Base-by-base conservation (phyloP, 257 asterid species). In the Scutellaria minor region DNA sequence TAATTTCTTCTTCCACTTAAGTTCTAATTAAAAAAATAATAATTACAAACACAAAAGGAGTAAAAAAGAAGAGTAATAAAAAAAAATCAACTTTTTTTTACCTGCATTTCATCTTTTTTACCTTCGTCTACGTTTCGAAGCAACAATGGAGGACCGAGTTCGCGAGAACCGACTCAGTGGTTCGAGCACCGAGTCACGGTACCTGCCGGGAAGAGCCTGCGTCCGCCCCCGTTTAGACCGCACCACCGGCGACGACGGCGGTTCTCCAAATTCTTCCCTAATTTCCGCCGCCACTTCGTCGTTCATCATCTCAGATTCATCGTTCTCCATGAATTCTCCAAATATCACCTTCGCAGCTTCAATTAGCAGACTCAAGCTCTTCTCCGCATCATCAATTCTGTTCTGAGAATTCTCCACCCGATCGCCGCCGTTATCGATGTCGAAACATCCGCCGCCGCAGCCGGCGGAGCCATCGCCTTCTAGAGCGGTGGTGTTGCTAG, bases 341-440 rank as follows among this genome's bases (percentile, higher is more conserved):
- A 82, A 77, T 42, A 81, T 73, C 64, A 81, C 51, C 71, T 68
- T 56, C 13, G 86, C 85, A 1, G 89, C 89, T 70, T 84, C 78
- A 44, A 75, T 78, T 13, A 82, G 88, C 66, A 83, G 72, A 3
- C 39, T 73, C 75, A 84, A 24, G 37, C 59, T 72, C 24, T 4
- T 70, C 64, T 44, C 63, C 15, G 15, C 69, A 9, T 52, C 72
- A 11, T 40, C 77, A 51, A 11, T 62, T 18, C 7, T 6, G 48
- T 3, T 40, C 61, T 47, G 58, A 5, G 75, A 18, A 35, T 27
- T 48, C 7, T 70, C 53, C 37, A 27, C 63, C 39, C 77, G 69
- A 51, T 63, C 81, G 7, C 27, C 15, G 71, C 31, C 61, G 60
- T 50, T 39, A 65, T 54, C 51, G 22, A 15, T 69, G 20, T n/a